Percentiles rank a stretch among this genome's conserved stretches.
These are phyloP conservation scores for Aureobasidium pullulans DNA, from an alignment of 2,329 filamentous ascomycete genomes.

Conservation along the genomic window DNA sequence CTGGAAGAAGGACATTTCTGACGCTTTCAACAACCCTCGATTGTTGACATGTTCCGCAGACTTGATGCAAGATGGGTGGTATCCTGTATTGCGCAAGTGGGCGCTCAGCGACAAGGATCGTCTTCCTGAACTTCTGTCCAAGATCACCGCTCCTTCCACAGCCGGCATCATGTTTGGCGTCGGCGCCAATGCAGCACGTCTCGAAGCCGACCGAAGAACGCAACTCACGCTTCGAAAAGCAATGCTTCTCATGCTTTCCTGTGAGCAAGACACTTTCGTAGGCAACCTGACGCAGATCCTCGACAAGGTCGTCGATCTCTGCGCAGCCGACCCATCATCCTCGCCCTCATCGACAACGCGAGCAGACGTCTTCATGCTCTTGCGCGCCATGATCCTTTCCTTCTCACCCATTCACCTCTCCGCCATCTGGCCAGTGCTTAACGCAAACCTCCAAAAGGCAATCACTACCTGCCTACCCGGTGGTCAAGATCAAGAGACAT, in stretches of 20 bases:
- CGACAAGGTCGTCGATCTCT: slow-evolving; percentile 79
- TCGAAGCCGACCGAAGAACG: slow-evolving; percentile 91
- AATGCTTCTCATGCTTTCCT: slow-evolving; percentile 69
- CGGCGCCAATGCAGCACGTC: slow-evolving; percentile 81
- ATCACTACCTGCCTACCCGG: slow-evolving; percentile 66
- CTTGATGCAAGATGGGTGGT: slow-evolving; percentile 67
- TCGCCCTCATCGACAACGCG: slow-evolving; percentile 87
- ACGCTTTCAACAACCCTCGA: slow-evolving; percentile 82
- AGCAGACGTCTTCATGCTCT: slow-evolving; percentile 81
- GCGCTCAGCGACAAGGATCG: slow-evolving; percentile 78
- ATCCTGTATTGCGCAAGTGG: slow-evolving; percentile 79
- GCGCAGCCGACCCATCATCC: slow-evolving; percentile 74
- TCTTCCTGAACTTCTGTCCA: slow-evolving; percentile 69
- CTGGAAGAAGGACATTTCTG: slow-evolving; percentile 87
- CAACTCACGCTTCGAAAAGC: slow-evolving; percentile 83
- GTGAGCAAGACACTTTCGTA: slow-evolving; percentile 71
- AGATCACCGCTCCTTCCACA: slow-evolving; percentile 76
- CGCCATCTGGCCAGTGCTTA: slow-evolving; percentile 83
- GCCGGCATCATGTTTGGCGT: slow-evolving; percentile 99
- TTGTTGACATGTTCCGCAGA: slow-evolving; percentile 68
- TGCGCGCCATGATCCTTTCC: slow-evolving; percentile 73
- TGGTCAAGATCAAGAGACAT: slow-evolving; percentile 63
- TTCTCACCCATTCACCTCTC: slow-evolving; percentile 74
- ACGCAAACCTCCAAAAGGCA: slow-evolving; percentile 73
- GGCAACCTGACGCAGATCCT: slow-evolving; percentile 65